These are phyloP conservation scores for Penicillium sp. DNA, from an alignment of 2,329 filamentous ascomycete species.

Conservation along the genomic window DNA sequence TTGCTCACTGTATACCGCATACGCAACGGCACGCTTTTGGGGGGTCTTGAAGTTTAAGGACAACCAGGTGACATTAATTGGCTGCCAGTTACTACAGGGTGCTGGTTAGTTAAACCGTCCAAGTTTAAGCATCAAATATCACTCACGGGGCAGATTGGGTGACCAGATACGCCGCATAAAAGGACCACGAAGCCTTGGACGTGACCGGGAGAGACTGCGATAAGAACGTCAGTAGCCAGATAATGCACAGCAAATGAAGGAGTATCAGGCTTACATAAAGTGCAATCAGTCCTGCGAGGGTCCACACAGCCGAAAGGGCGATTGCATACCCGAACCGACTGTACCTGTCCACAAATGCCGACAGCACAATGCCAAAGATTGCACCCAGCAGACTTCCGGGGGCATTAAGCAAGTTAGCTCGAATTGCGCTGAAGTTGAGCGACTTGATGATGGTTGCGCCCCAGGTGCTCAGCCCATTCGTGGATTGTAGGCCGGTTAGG, in stretches of 20 bases:
- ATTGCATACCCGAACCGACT: background rate
- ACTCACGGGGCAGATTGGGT: background rate
- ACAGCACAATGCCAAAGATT: background rate
- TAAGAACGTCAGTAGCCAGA: background rate
- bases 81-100: background rate
- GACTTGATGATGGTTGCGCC: background rate
- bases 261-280: background rate
- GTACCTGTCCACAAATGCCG: background rate
- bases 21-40: background rate
- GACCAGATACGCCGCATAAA: background rate
- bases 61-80: background rate
- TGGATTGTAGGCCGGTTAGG: background rate
- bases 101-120: background rate
- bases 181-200: background rate
- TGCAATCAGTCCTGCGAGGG: background rate
- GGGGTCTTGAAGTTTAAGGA: background rate
- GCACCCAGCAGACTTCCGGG: background rate
- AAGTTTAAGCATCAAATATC: background rate
- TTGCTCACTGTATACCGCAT: background rate
- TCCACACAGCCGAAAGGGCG: background rate
- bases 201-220: background rate
- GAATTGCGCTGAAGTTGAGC: background rate
- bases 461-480: background rate
- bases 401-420: background rate
- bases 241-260: too few relatives aligned